Conservation (phyloP, 208 protist genomes). For the Sergeia podlipaevii region DNA sequence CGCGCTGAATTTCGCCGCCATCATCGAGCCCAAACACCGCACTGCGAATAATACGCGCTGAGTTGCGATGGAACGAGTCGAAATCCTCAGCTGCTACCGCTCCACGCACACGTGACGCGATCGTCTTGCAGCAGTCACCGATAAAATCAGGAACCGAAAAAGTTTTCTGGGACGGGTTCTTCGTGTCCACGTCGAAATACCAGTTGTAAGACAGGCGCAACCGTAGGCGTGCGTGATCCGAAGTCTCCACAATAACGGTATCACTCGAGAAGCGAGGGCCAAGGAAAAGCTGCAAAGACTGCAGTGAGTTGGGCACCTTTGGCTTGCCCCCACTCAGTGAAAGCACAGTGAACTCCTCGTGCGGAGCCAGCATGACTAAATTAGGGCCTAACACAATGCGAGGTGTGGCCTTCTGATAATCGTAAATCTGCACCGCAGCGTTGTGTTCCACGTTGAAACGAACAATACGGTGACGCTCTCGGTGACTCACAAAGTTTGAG, state of each 20-base stretch:
- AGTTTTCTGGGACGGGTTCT: conserved; percentile 43
- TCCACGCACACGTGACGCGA: conserved; percentile 94
- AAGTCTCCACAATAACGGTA: conserved; percentile 94
- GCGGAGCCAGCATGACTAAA: conserved; percentile 93
- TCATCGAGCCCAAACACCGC: conserved; percentile 92
- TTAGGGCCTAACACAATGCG: conserved; percentile 93
- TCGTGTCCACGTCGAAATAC: conserved; percentile 87
- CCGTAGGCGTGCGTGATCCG: conserved; percentile 93
- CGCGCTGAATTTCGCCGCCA: conserved; percentile 38
- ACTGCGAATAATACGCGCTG: conserved; percentile 92
- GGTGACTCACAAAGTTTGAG: conserved; percentile 22
- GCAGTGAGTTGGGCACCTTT: conserved; percentile 91
- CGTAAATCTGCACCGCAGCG: conserved; percentile 96
- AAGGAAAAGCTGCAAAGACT: conserved; percentile 91
- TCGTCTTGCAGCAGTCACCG: conserved; percentile 97
- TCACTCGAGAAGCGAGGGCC: conserved; percentile 95
- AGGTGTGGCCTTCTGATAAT: conserved; percentile 85
- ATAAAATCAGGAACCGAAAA: conserved; percentile 97
- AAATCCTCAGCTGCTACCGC: conserved; percentile 93
- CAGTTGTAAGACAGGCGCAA: conserved; percentile 97
- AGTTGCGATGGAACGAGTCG: conserved; percentile 97
- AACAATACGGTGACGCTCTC: conserved; percentile 81
- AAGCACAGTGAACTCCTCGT: conserved; percentile 96
- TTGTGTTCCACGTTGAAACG: conserved; percentile 96
- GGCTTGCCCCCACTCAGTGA: conserved; percentile 92